phyloP scores from a whole-genome alignment of 2,329 filamentous ascomycete genomes.

The Dryadomyces sulphureus region DNA sequence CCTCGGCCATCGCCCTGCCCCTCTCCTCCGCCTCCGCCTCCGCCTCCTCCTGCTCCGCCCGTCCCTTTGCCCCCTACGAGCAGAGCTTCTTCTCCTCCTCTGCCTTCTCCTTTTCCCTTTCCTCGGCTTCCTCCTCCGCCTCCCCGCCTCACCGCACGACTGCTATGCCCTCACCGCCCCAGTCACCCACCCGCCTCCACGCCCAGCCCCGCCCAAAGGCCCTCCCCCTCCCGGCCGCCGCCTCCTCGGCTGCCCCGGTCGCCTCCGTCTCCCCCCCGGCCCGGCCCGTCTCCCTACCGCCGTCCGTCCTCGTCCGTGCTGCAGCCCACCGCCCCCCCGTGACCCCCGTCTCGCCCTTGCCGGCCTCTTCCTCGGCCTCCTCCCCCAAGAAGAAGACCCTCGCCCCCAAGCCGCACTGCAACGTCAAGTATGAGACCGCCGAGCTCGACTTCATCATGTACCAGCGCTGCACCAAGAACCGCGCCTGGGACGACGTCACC shows the following conservation, averaged over 20 bases:
- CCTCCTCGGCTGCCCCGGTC: not conserved
- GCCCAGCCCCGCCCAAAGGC: not conserved
- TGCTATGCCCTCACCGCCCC: constrained; percentile 10
- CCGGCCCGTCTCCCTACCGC: not conserved
- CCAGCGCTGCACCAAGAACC: constrained; percentile 12
- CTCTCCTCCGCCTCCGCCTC: not conserved
- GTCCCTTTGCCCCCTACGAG: constrained; percentile 4
- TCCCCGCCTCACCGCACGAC: not conserved
- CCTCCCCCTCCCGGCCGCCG: not conserved
- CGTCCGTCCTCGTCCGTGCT: not conserved
- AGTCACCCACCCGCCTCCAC: constrained; percentile 7
- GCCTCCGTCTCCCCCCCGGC: not conserved
- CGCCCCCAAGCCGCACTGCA: constrained; percentile 11
- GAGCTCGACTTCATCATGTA: constrained; percentile 15
- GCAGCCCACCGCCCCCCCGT: not conserved
- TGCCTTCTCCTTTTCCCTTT: not conserved
- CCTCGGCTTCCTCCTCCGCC: not conserved
- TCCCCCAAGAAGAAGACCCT: not conserved
- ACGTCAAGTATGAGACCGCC: constrained; percentile 13
- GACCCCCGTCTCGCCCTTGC: not conserved
- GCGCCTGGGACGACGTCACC: constrained; percentile 12
- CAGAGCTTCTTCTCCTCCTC: constrained; percentile 7
- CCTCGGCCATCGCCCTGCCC: not conserved
- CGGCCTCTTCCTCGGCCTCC: not conserved
- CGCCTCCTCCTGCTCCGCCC: not conserved